Evolutionary conservation across 1,284 basidiomycete genomes (phyloP), one percentile per base, ranked within the genome.

Genomic region (Testicularia cyperi): DNA sequence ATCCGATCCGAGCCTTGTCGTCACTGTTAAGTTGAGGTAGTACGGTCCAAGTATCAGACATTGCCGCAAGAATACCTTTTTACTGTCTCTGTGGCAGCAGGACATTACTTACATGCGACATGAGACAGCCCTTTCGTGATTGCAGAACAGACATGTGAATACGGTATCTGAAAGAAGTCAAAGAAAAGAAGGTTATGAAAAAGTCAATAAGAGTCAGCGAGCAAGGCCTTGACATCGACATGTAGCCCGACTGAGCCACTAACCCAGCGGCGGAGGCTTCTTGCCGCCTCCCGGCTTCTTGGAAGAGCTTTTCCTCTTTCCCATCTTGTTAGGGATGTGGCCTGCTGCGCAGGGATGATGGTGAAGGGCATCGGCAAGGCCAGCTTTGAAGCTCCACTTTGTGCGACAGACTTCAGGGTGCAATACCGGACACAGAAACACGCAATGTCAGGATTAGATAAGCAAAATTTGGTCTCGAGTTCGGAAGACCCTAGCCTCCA

Each of bases 91-190:
- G n/a, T n/a, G n/a, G n/a, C n/a, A n/a, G 28, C 2, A 10, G 34
- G 19, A 15, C 4, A 5, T 25, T 2, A 83, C 79, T 90, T 87
- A 78, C 65, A 92, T 82, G 75, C 88, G 84, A 43, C 91, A 88
- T 10, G 85, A 87, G 42, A 92, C 88, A 16, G 89, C 87, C 71
- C 87, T 88, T 72, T 91, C 87, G 75, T 92, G 89, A 78, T 91
- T 86, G 78, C 89, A 92, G 77, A 90, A 92, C n/a, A 92, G 80
- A 76, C 78, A 79, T 15, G 74, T 74, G 64, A 79, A 79, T 9
- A 74, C 68, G 45, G 77, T 78, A 44, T 78, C 77, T 65, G 68
- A 34, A 12, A 40, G 15, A n/a, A 34, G 4, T 26, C 22, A 41
- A 25, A 13, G n/a, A n/a, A n/a, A n/a, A n/a, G n/a, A n/a, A n/a